Base-by-base conservation (phyloP, 225 moss, liverwort and hornwort species). In the Sphagnum tenellum region DNA sequence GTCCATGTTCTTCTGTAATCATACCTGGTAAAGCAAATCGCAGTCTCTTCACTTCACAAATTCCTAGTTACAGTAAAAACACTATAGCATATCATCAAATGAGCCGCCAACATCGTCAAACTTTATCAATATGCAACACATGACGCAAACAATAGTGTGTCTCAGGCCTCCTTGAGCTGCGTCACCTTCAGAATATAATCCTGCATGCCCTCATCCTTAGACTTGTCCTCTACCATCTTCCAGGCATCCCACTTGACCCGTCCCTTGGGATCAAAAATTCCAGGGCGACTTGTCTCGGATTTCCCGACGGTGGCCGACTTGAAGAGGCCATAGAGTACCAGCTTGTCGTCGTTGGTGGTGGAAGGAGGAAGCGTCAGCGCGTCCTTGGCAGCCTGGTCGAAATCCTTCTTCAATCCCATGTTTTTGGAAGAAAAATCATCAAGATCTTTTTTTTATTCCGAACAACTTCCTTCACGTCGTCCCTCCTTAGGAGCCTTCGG, bases 241-340 rank as follows among this genome's bases (percentile, higher is more conserved):
- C 93, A 94, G 3, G 90, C 74, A 56, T 94, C 93, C 93, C 93
- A 94, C 78, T 94, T 94, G 66, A 84, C 87, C 74, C 82, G 88
- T 52, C 86, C 93, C 70, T 94, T 94, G 4, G 14, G 3, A 48
- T 94, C 88, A 12, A 94, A 45, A 2, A 90, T 0, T 53, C 93
- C 93, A 9, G 93, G 93, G 44, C 88, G 72, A 5, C 68, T 1
- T 7, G 81, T 84, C 62, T 90, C 58, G 12, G 83, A 79, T 71
- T 86, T 74, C 46, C 93, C 93, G 2, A 94, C 90, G 5, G 84
- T 90, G 62, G 70, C 82, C 67, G 80, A 78, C 55, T 94, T 94
- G 82, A 55, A 94, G 69, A 94, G 69, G 3, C 86, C 69, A 62
- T 94, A 94, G 2, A 94, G 69, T 56, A 90, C 86, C 64, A 94